These are phyloP conservation scores for Monilinia laxa DNA, from an alignment of 2,329 filamentous ascomycete species.

Conservation along the genomic window DNA sequence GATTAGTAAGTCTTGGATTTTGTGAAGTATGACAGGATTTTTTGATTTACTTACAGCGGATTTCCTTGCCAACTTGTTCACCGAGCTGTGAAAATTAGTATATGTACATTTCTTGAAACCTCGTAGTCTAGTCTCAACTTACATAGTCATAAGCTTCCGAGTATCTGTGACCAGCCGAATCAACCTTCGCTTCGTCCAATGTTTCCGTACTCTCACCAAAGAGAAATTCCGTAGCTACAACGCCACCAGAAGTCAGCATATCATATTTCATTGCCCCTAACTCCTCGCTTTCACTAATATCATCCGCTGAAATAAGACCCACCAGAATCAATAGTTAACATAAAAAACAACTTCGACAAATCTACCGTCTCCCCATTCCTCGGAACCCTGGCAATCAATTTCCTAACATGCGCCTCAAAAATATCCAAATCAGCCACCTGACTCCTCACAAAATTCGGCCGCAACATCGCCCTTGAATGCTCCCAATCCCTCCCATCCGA, in stretches of 20 bases:
- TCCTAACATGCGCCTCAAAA: slow-evolving; percentile 59
- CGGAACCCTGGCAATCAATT: slow-evolving; percentile 59
- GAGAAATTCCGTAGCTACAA: slow-evolving; percentile 61
- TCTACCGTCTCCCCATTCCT: slow-evolving; percentile 55
- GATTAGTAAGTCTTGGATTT: neutral
- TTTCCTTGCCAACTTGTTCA: slow-evolving; percentile 33
- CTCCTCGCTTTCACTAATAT: neutral
- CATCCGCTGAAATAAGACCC: neutral
- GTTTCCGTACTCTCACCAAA: slow-evolving; percentile 59
- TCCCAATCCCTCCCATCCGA: slow-evolving; percentile 54
- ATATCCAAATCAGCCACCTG: slow-evolving; percentile 52
- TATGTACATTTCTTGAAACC: neutral
- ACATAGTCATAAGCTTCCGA: slow-evolving; percentile 42
- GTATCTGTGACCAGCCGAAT: slow-evolving; percentile 36
- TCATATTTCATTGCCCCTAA: neutral
- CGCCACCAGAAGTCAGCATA: neutral
- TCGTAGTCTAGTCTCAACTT: neutral
- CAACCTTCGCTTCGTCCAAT: slow-evolving; percentile 34
- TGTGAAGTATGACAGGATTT: neutral
- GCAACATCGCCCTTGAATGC: slow-evolving; percentile 52
- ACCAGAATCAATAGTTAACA: slow-evolving; percentile 60
- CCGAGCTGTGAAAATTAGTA: slow-evolving; percentile 25
- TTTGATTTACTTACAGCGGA: slow-evolving; percentile 25
- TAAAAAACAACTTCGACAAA: slow-evolving; percentile 62
- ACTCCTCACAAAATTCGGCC: slow-evolving; percentile 53